Percentiles rank a stretch among this genome's conserved stretches.
phyloP scores from a whole-genome alignment of 2,329 filamentous ascomycete species.

The Rosellinia necatrix region DNA sequence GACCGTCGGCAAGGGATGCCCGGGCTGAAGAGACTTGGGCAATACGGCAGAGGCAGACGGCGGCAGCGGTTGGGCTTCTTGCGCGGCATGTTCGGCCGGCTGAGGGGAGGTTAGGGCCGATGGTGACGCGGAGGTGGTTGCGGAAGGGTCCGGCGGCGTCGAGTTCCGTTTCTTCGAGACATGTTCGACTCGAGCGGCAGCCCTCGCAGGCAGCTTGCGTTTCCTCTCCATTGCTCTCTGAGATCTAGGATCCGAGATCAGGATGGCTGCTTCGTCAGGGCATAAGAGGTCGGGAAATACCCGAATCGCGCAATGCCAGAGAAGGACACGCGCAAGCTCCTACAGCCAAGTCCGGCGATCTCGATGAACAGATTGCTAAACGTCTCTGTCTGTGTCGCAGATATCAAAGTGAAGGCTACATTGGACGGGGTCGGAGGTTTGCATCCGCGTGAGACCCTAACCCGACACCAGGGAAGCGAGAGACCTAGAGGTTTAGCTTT shows the following conservation, averaged over 20 bases:
- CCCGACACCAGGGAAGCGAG: no score
- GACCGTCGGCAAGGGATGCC: conserved; percentile 73
- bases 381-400: neutral
- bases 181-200: conserved; percentile 63
- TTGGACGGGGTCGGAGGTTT: neutral
- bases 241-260: no score
- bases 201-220: conserved; percentile 67
- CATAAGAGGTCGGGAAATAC: conserved; percentile 14
- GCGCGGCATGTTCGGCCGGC: conserved; percentile 43
- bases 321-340: neutral
- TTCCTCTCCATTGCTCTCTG: conserved; percentile 64
- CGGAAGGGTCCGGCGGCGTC: conserved; percentile 58
- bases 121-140: conserved; percentile 52
- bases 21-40: conserved; percentile 66
- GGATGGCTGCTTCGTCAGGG: conserved; percentile 9
- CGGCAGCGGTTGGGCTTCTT: conserved; percentile 34
- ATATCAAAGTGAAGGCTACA: neutral
- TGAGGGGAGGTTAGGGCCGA: conserved; percentile 40
- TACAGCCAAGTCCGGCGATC: neutral
- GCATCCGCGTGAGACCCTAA: no score
- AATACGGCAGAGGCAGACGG: conserved; percentile 43
- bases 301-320: neutral
- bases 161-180: conserved; percentile 63
- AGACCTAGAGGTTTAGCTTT: no score
- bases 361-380: neutral